These are phyloP conservation scores for Physcomitrellopsis africana DNA, from an alignment of 225 moss, liverwort and hornwort species.

Conservation along the genomic window DNA sequence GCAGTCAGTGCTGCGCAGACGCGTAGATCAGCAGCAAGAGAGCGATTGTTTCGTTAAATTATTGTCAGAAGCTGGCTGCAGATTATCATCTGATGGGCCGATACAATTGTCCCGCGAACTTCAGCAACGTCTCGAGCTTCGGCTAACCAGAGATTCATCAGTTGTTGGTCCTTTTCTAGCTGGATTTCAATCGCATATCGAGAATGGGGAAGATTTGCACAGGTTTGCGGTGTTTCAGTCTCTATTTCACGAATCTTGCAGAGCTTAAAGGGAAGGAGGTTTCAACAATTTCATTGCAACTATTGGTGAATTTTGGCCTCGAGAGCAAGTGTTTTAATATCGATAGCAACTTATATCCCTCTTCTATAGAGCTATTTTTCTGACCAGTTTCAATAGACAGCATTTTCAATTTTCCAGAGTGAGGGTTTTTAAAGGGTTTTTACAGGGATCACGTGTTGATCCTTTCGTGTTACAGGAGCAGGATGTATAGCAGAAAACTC, in stretches of 20 bases:
- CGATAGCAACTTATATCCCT: too few species aligned
- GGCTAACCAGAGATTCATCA: conserved; percentile 57
- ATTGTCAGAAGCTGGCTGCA: conserved; percentile 55
- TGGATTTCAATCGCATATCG: conserved; percentile 58
- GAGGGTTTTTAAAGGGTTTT: background rate
- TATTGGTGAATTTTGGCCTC: too few species aligned
- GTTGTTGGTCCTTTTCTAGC: conserved; percentile 59
- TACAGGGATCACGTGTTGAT: too few species aligned
- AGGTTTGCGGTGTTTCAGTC: conserved; percentile 46
- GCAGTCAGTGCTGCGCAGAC: conserved; percentile 49
- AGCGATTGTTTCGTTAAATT: conserved; percentile 40
- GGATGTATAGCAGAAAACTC: background rate
- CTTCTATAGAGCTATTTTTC: background rate
- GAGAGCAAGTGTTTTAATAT: background rate
- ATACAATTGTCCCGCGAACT: conserved; percentile 51
- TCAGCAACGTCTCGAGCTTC: conserved; percentile 67
- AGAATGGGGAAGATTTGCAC: conserved; percentile 65
- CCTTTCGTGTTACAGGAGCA: background rate
- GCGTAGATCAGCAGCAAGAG: conserved; percentile 47
- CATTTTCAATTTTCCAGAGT: too few species aligned
- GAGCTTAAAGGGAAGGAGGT: conserved; percentile 4
- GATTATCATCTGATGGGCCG: conserved; percentile 44
- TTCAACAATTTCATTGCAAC: background rate
- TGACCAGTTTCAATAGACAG: too few species aligned
- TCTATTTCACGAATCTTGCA: background rate